Evolutionary conservation across 2,329 filamentous ascomycete genomes (phyloP).

Genomic region (Neofusicoccum umdonicola): DNA sequence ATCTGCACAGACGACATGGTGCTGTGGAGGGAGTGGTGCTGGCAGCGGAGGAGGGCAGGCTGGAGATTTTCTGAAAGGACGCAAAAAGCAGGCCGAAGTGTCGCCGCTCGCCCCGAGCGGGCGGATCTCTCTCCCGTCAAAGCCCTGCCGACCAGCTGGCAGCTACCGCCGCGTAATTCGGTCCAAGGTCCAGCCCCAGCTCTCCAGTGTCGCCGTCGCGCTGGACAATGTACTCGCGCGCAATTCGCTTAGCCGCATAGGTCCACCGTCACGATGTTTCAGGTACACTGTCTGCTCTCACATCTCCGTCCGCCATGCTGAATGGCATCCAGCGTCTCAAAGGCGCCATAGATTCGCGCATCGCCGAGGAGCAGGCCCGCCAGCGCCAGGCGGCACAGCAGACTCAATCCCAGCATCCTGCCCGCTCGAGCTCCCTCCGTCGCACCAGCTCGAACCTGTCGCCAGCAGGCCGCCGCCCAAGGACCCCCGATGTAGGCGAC

Average conservation of each 20-base stretch:
- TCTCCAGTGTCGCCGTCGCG: slow-evolving; percentile 19
- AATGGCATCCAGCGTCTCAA: slow-evolving; percentile 63
- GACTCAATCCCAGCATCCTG: slow-evolving; percentile 46
- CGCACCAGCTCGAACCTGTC: slow-evolving; percentile 46
- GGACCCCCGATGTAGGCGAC: slow-evolving; percentile 30
- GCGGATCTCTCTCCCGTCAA: slow-evolving; percentile 5
- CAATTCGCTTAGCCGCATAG: slow-evolving; percentile 6
- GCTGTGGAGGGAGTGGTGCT: background rate
- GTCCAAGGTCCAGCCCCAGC: slow-evolving; percentile 2
- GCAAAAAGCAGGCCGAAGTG: background rate
- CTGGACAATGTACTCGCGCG: slow-evolving; percentile 10
- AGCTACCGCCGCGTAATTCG: slow-evolving; percentile 9
- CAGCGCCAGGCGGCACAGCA: slow-evolving; percentile 54
- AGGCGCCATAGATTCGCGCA: slow-evolving; percentile 79
- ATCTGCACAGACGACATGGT: slow-evolving; percentile 66
- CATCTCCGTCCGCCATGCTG: background rate
- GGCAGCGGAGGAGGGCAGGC: background rate
- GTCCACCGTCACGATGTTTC: slow-evolving; percentile 32
- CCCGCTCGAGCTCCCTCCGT: slow-evolving; percentile 45
- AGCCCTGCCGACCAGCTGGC: slow-evolving; percentile 8
- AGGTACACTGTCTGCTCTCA: slow-evolving; percentile 23
- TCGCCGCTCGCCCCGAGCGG: background rate
- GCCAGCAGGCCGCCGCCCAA: slow-evolving; percentile 35
- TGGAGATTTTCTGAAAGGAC: slow-evolving; percentile 16
- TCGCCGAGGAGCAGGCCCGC: slow-evolving; percentile 87